Percentiles rank a stretch among this genome's conserved stretches.
phyloP scores from a whole-genome alignment of 176 grass and related monocot species.

The Oryza longistaminata region DNA sequence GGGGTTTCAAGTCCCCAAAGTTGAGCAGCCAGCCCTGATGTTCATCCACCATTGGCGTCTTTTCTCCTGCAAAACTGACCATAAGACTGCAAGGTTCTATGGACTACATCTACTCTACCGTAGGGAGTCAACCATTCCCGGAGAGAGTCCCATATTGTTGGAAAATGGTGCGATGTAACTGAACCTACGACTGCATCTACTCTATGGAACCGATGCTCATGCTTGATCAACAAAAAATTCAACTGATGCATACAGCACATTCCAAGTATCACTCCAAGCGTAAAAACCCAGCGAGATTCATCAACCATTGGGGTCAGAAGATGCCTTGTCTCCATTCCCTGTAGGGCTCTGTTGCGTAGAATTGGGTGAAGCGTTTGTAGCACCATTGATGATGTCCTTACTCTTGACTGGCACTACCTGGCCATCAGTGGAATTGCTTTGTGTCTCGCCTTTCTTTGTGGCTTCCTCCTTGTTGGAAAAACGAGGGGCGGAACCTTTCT shows the following conservation, averaged over 20 bases:
- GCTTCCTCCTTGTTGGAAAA: slow-evolving; percentile 6
- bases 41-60: not conserved
- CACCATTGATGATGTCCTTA: slow-evolving; percentile 28
- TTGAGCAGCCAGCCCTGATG: not conserved
- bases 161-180: not conserved
- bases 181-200: not conserved
- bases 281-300: not conserved
- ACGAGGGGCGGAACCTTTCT: slow-evolving; percentile 37
- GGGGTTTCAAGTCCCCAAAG: not conserved
- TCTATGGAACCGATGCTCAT: not conserved
- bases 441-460: slow-evolving; percentile 11
- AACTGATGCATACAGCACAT: not conserved
- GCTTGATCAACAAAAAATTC: not conserved
- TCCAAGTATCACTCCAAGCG: not conserved
- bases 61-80: not conserved
- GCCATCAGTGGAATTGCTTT: slow-evolving; percentile 1
- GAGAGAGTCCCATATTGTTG: not conserved
- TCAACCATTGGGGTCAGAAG: slow-evolving; percentile 8
- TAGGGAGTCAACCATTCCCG: not conserved
- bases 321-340: slow-evolving; percentile 12
- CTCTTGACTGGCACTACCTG: not conserved
- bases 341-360: not conserved
- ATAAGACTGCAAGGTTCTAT: not conserved
- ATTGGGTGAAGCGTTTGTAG: slow-evolving; percentile 23
- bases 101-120: not conserved